phyloP scores from a whole-genome alignment of 306 rosid species.

The Pyrus betulifolia region DNA sequence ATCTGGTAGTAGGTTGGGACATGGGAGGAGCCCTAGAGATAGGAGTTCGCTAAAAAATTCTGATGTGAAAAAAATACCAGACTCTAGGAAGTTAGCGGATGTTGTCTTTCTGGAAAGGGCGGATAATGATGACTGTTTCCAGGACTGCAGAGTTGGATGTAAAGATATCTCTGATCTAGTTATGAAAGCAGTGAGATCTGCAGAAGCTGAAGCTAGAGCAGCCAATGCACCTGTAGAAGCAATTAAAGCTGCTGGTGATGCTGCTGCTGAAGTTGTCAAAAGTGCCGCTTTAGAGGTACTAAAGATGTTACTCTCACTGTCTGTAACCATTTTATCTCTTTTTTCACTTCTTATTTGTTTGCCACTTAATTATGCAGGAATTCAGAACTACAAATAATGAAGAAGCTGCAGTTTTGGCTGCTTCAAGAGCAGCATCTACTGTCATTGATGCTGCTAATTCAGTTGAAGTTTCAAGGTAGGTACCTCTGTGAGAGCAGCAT shows the following conservation, averaged over 20 bases:
- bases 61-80: constrained; percentile 52
- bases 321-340: not conserved
- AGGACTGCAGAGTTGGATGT: constrained; percentile 69
- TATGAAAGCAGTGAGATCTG: constrained; percentile 77
- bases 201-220: constrained; percentile 91
- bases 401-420: constrained; percentile 82
- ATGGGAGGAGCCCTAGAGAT: constrained; percentile 56
- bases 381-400: constrained; percentile 54
- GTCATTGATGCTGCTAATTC: constrained; percentile 91
- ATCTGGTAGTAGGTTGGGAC: constrained; percentile 59
- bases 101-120: constrained; percentile 52
- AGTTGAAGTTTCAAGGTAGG: constrained; percentile 77
- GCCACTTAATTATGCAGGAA: constrained; percentile 48
- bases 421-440: constrained; percentile 79
- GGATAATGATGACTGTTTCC: constrained; percentile 76
- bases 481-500: not conserved
- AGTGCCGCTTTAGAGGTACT: constrained; percentile 88
- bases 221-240: constrained; percentile 95
- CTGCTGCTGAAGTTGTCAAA: constrained; percentile 94
- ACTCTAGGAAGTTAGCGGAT: constrained; percentile 48
- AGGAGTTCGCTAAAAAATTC: constrained; percentile 40
- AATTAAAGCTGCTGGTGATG: constrained; percentile 88
- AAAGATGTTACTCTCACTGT: not conserved
- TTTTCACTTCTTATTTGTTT: constrained; percentile 9
- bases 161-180: constrained; percentile 70